A percentile compares a stretch with the other conserved stretches of the same genome.
Conservation (phyloP, 352 stramenopile species). For the Phytophthora capsici region DNA sequence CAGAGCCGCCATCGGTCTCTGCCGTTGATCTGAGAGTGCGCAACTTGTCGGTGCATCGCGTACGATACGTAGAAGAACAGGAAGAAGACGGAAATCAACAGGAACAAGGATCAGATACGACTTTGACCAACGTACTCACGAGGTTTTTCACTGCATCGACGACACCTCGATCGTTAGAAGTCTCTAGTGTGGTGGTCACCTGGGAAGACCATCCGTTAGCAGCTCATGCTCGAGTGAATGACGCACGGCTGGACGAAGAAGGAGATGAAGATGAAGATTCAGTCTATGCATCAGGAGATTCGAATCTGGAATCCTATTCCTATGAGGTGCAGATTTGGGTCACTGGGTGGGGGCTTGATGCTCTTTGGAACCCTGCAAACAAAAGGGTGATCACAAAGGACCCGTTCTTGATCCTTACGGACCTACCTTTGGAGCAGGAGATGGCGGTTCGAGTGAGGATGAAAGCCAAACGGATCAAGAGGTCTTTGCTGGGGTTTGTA, state of each 20-base stretch:
- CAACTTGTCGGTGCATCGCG: slow-evolving; percentile 69
- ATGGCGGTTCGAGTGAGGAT: slow-evolving; percentile 66
- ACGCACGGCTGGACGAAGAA: slow-evolving; percentile 13
- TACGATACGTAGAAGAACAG: slow-evolving; percentile 51
- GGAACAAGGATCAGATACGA: not conserved
- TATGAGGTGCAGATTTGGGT: slow-evolving; percentile 84
- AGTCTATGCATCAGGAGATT: slow-evolving; percentile 1
- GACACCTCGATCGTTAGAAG: slow-evolving; percentile 24
- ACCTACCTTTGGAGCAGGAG: slow-evolving; percentile 62
- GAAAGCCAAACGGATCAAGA: slow-evolving; percentile 43
- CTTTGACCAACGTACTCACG: not conserved
- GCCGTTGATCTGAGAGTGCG: slow-evolving; percentile 46
- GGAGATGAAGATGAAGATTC: not conserved
- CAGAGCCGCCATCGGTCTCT: not conserved
- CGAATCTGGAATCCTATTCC: slow-evolving; percentile 21
- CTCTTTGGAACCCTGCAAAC: slow-evolving; percentile 69
- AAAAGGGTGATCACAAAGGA: slow-evolving; percentile 49
- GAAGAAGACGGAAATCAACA: slow-evolving; percentile 3
- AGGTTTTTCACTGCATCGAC: slow-evolving; percentile 24
- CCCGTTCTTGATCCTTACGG: slow-evolving; percentile 59
- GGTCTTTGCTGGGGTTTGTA: slow-evolving; percentile 32
- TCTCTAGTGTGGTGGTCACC: slow-evolving; percentile 64
- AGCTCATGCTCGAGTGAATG: slow-evolving; percentile 17
- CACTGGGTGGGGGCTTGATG: slow-evolving; percentile 63
- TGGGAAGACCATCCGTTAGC: slow-evolving; percentile 69